Conservation (phyloP, 768 basidiomycete species). For the Tulasnella sp. region DNA sequence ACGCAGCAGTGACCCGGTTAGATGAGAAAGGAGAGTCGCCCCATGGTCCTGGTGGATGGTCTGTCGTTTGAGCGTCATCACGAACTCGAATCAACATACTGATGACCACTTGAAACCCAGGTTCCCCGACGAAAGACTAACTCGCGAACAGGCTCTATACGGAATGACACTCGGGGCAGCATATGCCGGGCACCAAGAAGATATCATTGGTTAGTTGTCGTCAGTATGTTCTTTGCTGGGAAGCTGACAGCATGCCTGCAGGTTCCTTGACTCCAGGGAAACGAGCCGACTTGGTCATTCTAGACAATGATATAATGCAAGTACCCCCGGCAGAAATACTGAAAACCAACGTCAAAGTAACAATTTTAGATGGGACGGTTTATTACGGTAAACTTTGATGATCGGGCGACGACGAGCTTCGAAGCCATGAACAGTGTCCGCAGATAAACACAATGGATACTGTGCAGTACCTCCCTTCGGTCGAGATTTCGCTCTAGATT, state of each 20-base stretch:
- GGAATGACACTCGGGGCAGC: slow-evolving; percentile 88
- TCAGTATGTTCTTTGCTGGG: not conserved
- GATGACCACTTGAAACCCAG: slow-evolving; percentile 40
- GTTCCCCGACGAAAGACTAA: slow-evolving; percentile 72
- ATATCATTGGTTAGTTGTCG: slow-evolving; percentile 16
- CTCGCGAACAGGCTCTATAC: slow-evolving; percentile 68
- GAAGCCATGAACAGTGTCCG: too few species aligned
- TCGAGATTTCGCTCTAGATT: too few species aligned
- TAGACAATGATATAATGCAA: slow-evolving; percentile 76
- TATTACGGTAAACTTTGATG: slow-evolving; percentile 51
- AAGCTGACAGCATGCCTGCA: slow-evolving; percentile 34
- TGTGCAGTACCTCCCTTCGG: too few species aligned
- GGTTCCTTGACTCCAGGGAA: slow-evolving; percentile 76
- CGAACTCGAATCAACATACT: not conserved
- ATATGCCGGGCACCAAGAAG: slow-evolving; percentile 77
- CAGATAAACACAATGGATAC: too few species aligned
- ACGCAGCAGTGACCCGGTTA: slow-evolving; percentile 78
- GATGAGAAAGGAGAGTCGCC: slow-evolving; percentile 69
- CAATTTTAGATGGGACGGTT: slow-evolving; percentile 69
- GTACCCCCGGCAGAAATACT: slow-evolving; percentile 60
- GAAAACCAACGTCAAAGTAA: slow-evolving; percentile 61
- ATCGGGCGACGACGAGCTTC: not conserved
- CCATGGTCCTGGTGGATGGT: slow-evolving; percentile 83
- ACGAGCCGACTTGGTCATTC: slow-evolving; percentile 81
- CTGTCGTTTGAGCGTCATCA: slow-evolving; percentile 32